These are phyloP conservation scores for Sphenostylis stenocarpa DNA, from an alignment of 306 rosid genomes.

Conservation along the genomic window DNA sequence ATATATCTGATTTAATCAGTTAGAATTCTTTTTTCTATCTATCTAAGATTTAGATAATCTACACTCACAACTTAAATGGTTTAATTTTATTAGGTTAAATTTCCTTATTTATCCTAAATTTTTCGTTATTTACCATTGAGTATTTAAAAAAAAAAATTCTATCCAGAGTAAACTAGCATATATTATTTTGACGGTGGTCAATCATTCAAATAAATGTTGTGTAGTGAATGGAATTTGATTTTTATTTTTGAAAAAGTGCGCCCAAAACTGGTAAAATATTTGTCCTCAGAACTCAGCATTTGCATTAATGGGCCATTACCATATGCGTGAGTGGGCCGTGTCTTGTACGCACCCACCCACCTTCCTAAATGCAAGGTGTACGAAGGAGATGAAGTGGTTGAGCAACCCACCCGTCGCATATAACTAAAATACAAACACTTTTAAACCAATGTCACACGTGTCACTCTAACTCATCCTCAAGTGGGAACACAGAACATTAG, in stretches of 20 bases:
- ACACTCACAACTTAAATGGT: no score
- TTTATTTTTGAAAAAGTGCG: not conserved
- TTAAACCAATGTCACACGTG: constrained; percentile 21
- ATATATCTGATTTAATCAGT: no score
- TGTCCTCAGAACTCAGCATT: no score
- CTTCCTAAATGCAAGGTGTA: not conserved
- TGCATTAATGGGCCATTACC: no score
- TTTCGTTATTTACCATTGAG: not conserved
- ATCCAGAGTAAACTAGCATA: not conserved
- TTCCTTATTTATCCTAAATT: no score
- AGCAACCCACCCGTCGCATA: constrained; percentile 35
- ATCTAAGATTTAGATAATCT: no score
- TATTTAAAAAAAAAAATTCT: no score
- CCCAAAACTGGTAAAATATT: not conserved
- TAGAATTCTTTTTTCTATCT: no score
- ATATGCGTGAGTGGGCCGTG: not conserved
- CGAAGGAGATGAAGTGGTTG: constrained; percentile 12
- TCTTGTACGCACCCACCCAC: not conserved
- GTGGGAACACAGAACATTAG: not conserved
- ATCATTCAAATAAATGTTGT: no score
- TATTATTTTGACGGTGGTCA: not conserved
- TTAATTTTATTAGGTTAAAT: no score
- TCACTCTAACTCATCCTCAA: not conserved
- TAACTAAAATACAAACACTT: not conserved
- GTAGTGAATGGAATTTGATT: not conserved